phyloP scores from a whole-genome alignment of 2,329 filamentous ascomycete genomes.

The Elsinoe batatas region DNA sequence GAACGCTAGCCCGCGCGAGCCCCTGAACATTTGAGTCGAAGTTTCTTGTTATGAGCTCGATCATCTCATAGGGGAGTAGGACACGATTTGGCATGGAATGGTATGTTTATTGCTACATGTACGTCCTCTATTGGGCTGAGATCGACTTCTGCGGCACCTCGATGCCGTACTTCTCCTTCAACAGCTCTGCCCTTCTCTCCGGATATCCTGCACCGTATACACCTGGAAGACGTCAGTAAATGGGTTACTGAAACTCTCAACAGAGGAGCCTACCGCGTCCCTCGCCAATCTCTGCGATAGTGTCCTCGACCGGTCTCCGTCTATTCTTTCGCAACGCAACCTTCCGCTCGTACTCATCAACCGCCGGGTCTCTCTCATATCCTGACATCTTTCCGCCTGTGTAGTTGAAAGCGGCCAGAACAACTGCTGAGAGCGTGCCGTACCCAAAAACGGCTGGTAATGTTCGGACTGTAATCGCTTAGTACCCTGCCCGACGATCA shows the following conservation, averaged over 20 bases:
- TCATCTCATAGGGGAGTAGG: too few species aligned
- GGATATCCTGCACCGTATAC: conserved; percentile 74
- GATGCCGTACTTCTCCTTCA: conserved; percentile 81
- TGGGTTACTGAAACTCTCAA: background rate
- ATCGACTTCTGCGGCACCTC: conserved; percentile 46
- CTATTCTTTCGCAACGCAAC: conserved; percentile 63
- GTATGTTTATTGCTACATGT: conserved; percentile 2
- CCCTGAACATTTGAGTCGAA: too few species aligned
- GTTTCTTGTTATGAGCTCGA: too few species aligned
- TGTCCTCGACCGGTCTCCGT: conserved; percentile 67
- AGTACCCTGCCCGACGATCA: conserved; percentile 12
- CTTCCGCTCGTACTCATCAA: conserved; percentile 68
- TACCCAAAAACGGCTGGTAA: conserved; percentile 63
- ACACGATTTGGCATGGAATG: background rate
- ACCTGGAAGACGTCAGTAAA: conserved; percentile 41
- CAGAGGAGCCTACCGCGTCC: conserved; percentile 57
- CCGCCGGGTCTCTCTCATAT: conserved; percentile 43
- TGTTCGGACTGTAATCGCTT: conserved; percentile 37
- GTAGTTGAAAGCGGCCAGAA: conserved; percentile 57
- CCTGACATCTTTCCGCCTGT: conserved; percentile 54
- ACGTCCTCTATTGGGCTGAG: conserved; percentile 5
- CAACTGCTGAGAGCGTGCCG: conserved; percentile 48
- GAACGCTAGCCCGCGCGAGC: too few species aligned
- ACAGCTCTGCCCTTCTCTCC: conserved; percentile 67
- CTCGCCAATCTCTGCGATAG: conserved; percentile 71